These are phyloP conservation scores for Hypoxylon sp. DNA, from an alignment of 2,329 filamentous ascomycete species.

Conservation along the genomic window DNA sequence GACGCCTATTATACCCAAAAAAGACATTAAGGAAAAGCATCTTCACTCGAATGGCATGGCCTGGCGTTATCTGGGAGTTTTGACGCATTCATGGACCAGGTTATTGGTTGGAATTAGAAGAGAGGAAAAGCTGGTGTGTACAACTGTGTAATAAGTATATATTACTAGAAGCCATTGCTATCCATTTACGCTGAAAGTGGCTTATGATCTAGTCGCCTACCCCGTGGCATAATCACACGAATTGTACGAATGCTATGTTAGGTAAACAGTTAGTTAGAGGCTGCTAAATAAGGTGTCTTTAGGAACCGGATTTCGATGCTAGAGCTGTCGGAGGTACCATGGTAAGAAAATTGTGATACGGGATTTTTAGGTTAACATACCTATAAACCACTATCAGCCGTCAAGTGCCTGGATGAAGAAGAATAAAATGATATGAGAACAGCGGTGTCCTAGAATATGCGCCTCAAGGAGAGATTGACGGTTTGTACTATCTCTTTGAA, in stretches of 20 bases:
- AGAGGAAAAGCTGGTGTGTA: conserved; percentile 43
- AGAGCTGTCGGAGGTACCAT: background rate
- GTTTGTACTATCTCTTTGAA: too few relatives aligned
- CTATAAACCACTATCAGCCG: too few relatives aligned
- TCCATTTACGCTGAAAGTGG: background rate
- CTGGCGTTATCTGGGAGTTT: conserved; percentile 61
- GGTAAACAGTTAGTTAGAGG: background rate
- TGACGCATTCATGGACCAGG: conserved; percentile 22
- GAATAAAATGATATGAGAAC: too few relatives aligned
- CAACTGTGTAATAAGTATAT: conserved; percentile 50
- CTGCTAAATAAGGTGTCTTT: background rate
- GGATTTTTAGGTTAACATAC: too few relatives aligned
- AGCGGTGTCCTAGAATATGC: too few relatives aligned
- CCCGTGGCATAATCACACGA: background rate
- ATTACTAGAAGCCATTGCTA: conserved; percentile 24
- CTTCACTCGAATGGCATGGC: conserved; percentile 70
- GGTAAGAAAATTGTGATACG: too few relatives aligned
- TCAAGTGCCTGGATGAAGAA: too few relatives aligned
- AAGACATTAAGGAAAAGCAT: conserved; percentile 58
- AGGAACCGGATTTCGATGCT: background rate
- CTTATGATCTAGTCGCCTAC: background rate
- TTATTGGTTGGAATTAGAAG: conserved; percentile 26
- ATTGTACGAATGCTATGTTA: background rate
- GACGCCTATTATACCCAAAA: conserved; percentile 22
- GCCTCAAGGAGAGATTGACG: too few relatives aligned